Base-by-base conservation (phyloP, 257 asterid genomes). In the Fraxinus excelsior region DNA sequence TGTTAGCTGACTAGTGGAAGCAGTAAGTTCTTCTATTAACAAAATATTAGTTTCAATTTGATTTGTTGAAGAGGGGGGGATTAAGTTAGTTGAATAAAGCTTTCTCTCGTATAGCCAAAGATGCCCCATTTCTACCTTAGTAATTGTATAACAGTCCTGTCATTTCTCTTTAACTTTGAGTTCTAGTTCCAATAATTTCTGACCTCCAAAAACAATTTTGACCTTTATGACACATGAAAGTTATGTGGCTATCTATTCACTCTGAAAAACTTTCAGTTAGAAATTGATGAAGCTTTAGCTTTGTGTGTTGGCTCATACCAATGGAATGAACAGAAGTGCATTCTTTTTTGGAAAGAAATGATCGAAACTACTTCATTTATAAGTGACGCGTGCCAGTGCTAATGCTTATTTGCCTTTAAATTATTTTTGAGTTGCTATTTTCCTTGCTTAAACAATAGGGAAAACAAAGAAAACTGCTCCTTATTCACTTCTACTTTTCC, bases 1-100 rank as follows among this genome's bases (percentile, higher is more conserved):
- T 94, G 46, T 85, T 90, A 69, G 85, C 86, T 11, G 95, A 91
- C 72, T 78, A 76, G 84, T 62, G 29, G 79, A 71, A 71, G 46
- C 64, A 78, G 89, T 81, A 79, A 82, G 90, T 79, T 18, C 25
- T 84, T 49, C 19, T 35, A 19, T 16, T 29, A 21, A 74, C 56
- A 68, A 23, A 10, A 1, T 31, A 19, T 53, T 5, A 11, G 62
- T 19, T 18, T 53, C 19, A 44, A 44, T 44, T 12, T 42, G 51
- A 42, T 42, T 11, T 9, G 44, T 42, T 42, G 18, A 12, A 3
- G 21, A 0, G 4, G 10, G 62, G 62, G 62, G 25, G 23, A 53
- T n/a, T 53, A 53, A 53, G 26, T 53, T 53, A 19, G 64, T 16
- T 4, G 26, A 53, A 53, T 53, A n/a, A 18, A 51, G 12, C 42